Evolutionary conservation across 768 basidiomycete genomes (phyloP).

Genomic region (Suillus brevipes): DNA sequence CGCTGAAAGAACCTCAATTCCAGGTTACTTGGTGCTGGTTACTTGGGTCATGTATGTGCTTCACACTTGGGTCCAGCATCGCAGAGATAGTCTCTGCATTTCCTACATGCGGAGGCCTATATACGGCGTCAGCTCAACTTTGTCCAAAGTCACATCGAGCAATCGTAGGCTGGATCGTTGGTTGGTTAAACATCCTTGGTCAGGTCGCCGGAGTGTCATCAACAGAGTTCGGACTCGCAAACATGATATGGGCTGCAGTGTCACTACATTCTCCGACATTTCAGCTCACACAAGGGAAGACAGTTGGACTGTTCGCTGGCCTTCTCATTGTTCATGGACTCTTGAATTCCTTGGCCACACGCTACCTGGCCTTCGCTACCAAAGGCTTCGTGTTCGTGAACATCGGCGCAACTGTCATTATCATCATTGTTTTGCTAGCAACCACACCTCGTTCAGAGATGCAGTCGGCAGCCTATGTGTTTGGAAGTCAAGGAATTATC

Average conservation of each 20-base stretch:
- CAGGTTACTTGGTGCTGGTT: conserved; percentile 77
- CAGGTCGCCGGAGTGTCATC: conserved; percentile 86
- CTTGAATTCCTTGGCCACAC: conserved; percentile 72
- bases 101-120: conserved; percentile 75
- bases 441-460: conserved; percentile 72
- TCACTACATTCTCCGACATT: conserved; percentile 10
- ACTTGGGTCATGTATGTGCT: conserved; percentile 69
- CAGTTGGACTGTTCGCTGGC: conserved; percentile 75
- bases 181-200: conserved; percentile 83
- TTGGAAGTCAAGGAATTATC: conserved; percentile 68
- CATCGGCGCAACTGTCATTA: conserved; percentile 77
- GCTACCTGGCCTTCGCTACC: conserved; percentile 72
- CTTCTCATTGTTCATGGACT: conserved; percentile 75
- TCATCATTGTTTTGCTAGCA: conserved; percentile 81
- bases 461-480: conserved; percentile 80
- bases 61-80: conserved; percentile 70
- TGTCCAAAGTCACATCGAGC: conserved; percentile 62
- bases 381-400: conserved; percentile 85
- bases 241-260: conserved; percentile 81
- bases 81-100: conserved; percentile 78
- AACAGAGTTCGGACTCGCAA: conserved; percentile 79
- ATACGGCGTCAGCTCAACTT: conserved; percentile 75
- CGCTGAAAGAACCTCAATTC: conserved; percentile 1
- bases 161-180: conserved; percentile 75
- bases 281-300: conserved; percentile 50